Evolutionary conservation across 1,284 basidiomycete species (phyloP).

Genomic region (Golubevia pallescens): DNA sequence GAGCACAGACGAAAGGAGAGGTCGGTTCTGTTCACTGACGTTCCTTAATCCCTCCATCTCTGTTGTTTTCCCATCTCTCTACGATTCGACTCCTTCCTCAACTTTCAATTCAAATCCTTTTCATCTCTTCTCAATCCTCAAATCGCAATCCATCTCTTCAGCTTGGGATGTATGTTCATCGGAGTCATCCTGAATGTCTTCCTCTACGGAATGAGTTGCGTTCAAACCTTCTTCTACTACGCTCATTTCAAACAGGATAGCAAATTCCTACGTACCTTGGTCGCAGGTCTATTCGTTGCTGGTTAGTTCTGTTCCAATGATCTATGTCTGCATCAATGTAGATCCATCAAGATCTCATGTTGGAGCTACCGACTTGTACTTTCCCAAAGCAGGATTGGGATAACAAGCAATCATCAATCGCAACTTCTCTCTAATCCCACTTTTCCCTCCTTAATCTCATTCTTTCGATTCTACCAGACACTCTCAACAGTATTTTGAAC

Average conservation of each 20-base stretch:
- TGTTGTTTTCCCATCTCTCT: background rate
- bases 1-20: too few species aligned
- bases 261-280: constrained; percentile 37
- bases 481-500: constrained; percentile 34
- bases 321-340: too few species aligned
- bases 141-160: constrained; percentile 10
- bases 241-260: constrained; percentile 42
- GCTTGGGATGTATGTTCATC: constrained; percentile 51
- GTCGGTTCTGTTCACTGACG: too few species aligned
- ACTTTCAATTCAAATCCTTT: background rate
- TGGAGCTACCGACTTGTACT: too few species aligned
- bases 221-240: constrained; percentile 9
- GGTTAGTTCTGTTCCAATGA: background rate
- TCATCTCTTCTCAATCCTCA: too few species aligned
- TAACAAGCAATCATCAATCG: too few species aligned
- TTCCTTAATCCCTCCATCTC: too few species aligned
- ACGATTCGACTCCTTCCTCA: background rate
- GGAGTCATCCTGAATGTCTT: constrained; percentile 49
- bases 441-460: too few species aligned
- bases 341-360: too few species aligned
- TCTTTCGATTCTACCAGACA: constrained; percentile 22
- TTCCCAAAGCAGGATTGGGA: too few species aligned
- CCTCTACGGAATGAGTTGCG: constrained; percentile 27
- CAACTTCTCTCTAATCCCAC: too few species aligned
- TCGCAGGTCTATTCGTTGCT: constrained; percentile 28